These are phyloP conservation scores for Mycena leptocephala DNA, from an alignment of 768 basidiomycete genomes.

Conservation along the genomic window DNA sequence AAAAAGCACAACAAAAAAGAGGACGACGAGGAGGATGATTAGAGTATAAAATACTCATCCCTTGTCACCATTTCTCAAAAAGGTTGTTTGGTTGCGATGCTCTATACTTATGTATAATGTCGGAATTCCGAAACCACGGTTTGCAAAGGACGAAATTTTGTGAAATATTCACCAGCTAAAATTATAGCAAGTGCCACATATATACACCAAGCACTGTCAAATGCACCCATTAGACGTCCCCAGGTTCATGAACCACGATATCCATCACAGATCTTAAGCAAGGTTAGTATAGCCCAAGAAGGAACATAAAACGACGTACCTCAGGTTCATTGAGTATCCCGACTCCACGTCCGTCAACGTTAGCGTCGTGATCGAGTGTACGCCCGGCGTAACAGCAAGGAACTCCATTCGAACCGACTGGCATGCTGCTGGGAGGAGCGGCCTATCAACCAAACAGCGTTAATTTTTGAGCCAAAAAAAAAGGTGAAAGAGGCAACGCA, in stretches of 20 bases:
- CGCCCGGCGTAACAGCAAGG: constrained; percentile 84
- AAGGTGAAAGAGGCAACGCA: constrained; percentile 56
- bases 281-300: constrained; percentile 9
- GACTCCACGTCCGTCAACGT: constrained; percentile 85
- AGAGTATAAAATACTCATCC: too few species aligned
- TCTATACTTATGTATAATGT: too few species aligned
- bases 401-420: constrained; percentile 93
- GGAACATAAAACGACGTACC: constrained; percentile 59
- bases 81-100: too few species aligned
- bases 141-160: too few species aligned
- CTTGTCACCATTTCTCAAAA: too few species aligned
- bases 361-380: constrained; percentile 82
- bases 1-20: too few species aligned
- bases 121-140: too few species aligned
- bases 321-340: constrained; percentile 79
- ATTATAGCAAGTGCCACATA: too few species aligned
- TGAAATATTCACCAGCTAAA: too few species aligned
- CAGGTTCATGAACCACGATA: constrained; percentile 78
- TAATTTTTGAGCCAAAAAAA: constrained; percentile 1
- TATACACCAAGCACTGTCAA: background rate
- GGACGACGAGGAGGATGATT: too few species aligned
- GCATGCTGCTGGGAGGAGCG: constrained; percentile 85
- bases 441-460: constrained; percentile 58
- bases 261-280: constrained; percentile 78
- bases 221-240: constrained; percentile 21